Evolutionary conservation across 768 basidiomycete species (phyloP).

Genomic region (Hortiboletus campestris): DNA sequence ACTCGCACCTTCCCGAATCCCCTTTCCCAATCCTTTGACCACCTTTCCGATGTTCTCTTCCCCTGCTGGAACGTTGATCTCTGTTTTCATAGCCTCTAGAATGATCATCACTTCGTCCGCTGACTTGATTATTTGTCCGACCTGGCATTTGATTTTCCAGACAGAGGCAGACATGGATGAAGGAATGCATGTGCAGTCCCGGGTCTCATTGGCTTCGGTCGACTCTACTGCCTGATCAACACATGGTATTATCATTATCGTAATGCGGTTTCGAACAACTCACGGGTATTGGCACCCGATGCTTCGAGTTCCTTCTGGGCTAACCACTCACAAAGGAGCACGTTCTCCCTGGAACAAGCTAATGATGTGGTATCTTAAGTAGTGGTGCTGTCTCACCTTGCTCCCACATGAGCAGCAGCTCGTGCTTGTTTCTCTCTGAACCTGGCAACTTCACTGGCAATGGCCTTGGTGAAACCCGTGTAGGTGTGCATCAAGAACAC

Average conservation of each 20-base stretch:
- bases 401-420: conserved; percentile 39
- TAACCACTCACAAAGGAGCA: too few species aligned
- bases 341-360: too few species aligned
- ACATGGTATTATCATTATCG: neutral
- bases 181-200: conserved; percentile 11
- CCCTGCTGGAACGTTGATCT: conserved; percentile 53
- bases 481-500: conserved; percentile 56
- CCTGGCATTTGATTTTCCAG: conserved; percentile 48
- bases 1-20: conserved; percentile 41
- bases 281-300: neutral
- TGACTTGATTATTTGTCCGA: conserved; percentile 43
- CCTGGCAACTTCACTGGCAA: conserved; percentile 41
- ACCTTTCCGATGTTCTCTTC: conserved; percentile 44
- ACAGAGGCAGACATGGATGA: conserved; percentile 45
- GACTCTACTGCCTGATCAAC: conserved; percentile 1
- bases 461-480: conserved; percentile 38
- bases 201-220: neutral
- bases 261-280: neutral
- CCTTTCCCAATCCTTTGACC: conserved; percentile 40
- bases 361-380: neutral
- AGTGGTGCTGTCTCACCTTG: conserved; percentile 30
- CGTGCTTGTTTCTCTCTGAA: conserved; percentile 37
- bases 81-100: conserved; percentile 68
- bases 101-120: conserved; percentile 45
- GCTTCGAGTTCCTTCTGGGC: too few species aligned